Conservation (phyloP, 352 stramenopile genomes). For the Pythium coloratum region DNA sequence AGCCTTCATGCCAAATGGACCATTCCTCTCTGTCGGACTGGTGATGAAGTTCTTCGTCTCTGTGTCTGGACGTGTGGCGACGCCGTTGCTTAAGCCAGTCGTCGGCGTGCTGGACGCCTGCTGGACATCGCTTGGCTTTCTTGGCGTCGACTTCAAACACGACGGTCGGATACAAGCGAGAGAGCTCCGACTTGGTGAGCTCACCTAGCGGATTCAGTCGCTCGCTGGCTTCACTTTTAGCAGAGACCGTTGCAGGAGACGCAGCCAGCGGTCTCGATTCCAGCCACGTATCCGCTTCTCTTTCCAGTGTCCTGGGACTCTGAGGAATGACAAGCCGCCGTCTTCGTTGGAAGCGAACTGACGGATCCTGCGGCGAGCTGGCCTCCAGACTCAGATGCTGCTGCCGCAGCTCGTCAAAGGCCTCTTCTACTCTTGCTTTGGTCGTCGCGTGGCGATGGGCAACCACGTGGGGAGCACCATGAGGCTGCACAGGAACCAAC, state of each 20-base stretch:
- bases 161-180: slow-evolving; percentile 11
- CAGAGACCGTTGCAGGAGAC: not conserved
- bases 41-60: not conserved
- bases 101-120: slow-evolving; percentile 22
- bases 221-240: not conserved
- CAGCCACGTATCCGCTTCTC: not conserved
- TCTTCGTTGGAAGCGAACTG: not conserved
- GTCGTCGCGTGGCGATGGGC: slow-evolving; percentile 3
- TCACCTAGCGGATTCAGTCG: not conserved
- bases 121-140: slow-evolving; percentile 16
- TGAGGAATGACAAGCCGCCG: not conserved
- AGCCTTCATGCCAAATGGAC: not conserved
- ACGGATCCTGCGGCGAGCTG: not conserved
- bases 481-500: not conserved
- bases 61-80: not conserved
- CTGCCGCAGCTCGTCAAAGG: slow-evolving; percentile 1
- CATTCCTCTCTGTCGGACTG: not conserved
- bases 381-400: not conserved
- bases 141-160: slow-evolving; percentile 23
- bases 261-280: slow-evolving; percentile 10
- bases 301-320: not conserved
- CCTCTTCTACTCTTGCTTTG: not conserved
- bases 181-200: slow-evolving; percentile 3
- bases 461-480: slow-evolving; percentile 5
- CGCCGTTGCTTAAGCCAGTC: slow-evolving; percentile 18